These are phyloP conservation scores for Drechslerella dactyloides DNA, from an alignment of 2,329 filamentous ascomycete species.

Conservation along the genomic window DNA sequence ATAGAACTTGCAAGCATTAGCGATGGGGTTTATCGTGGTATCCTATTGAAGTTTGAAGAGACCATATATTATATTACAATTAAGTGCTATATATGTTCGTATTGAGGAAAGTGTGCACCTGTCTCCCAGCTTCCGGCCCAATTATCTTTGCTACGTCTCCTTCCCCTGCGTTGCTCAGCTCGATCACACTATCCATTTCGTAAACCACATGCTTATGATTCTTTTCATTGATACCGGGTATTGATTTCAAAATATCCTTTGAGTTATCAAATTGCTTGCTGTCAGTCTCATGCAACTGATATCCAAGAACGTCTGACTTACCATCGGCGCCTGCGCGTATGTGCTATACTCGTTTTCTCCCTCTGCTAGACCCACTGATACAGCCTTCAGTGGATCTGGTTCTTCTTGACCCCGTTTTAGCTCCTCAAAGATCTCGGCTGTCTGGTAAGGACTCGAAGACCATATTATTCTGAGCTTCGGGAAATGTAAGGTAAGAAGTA, in stretches of 20 bases:
- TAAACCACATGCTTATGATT: conserved; percentile 75
- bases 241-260: conserved; percentile 83
- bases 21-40: too few relatives aligned
- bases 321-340: conserved; percentile 40
- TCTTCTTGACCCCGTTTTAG: conserved; percentile 89
- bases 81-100: conserved; percentile 49
- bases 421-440: conserved; percentile 93
- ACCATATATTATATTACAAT: too few relatives aligned
- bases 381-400: conserved; percentile 86
- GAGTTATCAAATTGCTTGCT: background rate
- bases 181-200: conserved; percentile 75
- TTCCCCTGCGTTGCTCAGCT: conserved; percentile 84
- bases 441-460: conserved; percentile 92
- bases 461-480: conserved; percentile 89
- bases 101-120: conserved; percentile 83
- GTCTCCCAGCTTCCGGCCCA: conserved; percentile 76
- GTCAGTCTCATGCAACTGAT: background rate
- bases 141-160: conserved; percentile 75
- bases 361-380: conserved; percentile 77
- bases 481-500: conserved; percentile 89
- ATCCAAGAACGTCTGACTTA: conserved; percentile 54
- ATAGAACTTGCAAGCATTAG: too few relatives aligned
- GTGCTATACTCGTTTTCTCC: conserved; percentile 59
- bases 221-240: conserved; percentile 83
- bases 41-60: too few relatives aligned